Percentiles rank a stretch among this genome's conserved stretches.
Evolutionary conservation across 306 rosid genomes (phyloP).

Genomic region (Glycine tomentella): DNA sequence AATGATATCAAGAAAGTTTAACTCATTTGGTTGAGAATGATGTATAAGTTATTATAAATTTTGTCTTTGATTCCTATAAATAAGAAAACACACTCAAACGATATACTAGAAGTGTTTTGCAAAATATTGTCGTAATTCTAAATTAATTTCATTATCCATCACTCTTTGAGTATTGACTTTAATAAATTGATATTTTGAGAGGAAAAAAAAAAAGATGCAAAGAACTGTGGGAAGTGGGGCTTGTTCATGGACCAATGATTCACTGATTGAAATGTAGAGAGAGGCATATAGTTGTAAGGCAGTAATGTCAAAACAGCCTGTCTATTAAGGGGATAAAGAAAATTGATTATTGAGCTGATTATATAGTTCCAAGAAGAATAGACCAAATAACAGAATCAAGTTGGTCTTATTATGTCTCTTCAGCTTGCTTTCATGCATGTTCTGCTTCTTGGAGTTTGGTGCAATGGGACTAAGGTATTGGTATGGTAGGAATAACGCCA

Average conservation of each 20-base stretch:
- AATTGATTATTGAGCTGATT: conserved; percentile 29
- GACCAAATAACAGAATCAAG: conserved; percentile 67
- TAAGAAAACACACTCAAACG: background rate
- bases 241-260: conserved; percentile 38
- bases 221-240: conserved; percentile 43
- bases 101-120: background rate
- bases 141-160: background rate
- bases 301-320: conserved; percentile 44
- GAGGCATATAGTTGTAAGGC: conserved; percentile 38
- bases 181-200: background rate
- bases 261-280: conserved; percentile 36
- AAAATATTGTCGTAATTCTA: background rate
- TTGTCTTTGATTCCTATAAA: no score
- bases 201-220: background rate
- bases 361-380: conserved; percentile 60
- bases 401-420: conserved; percentile 66
- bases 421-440: conserved; percentile 50
- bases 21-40: no score
- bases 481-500: conserved; percentile 47
- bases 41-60: no score
- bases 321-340: conserved; percentile 37
- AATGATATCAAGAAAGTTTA: no score
- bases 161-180: conserved; percentile 25
- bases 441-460: conserved; percentile 65
- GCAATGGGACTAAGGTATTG: conserved; percentile 35